Evolutionary conservation across 805 yeast species (phyloP).

Genomic region (Tetrapisispora fleetii): DNA sequence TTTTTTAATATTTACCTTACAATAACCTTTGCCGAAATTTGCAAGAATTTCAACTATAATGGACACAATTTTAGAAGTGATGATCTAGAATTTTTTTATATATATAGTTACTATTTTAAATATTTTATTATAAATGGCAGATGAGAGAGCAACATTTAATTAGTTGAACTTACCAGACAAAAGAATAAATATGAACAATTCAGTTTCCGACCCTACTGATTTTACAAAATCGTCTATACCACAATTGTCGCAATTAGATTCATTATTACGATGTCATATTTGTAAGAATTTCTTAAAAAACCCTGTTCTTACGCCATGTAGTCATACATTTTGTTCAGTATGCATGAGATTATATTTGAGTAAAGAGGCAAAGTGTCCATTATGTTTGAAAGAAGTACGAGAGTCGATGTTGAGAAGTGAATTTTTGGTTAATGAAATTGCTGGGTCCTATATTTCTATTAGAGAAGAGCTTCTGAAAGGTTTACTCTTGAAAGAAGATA

Average conservation of each 20-base stretch:
- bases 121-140: background rate
- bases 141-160: background rate
- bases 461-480: conserved; percentile 20
- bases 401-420: conserved; percentile 64
- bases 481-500: background rate
- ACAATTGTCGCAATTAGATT: conserved; percentile 49
- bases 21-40: background rate
- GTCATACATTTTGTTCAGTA: conserved; percentile 81
- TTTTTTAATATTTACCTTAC: background rate
- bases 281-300: conserved; percentile 75
- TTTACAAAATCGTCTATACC: conserved; percentile 52
- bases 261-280: conserved; percentile 70
- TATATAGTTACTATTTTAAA: too few relatives aligned
- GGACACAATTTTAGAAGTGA: too few relatives aligned
- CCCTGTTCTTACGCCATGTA: conserved; percentile 78
- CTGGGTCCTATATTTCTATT: conserved; percentile 39
- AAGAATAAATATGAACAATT: conserved; percentile 7
- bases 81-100: too few relatives aligned
- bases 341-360: conserved; percentile 69
- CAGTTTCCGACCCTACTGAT: conserved; percentile 57
- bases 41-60: background rate
- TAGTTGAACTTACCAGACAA: background rate
- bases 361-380: conserved; percentile 58
- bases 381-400: conserved; percentile 61
- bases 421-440: conserved; percentile 61